Conservation (phyloP, 768 basidiomycete genomes). For the Pseudohyphozyma bogoriensis region DNA sequence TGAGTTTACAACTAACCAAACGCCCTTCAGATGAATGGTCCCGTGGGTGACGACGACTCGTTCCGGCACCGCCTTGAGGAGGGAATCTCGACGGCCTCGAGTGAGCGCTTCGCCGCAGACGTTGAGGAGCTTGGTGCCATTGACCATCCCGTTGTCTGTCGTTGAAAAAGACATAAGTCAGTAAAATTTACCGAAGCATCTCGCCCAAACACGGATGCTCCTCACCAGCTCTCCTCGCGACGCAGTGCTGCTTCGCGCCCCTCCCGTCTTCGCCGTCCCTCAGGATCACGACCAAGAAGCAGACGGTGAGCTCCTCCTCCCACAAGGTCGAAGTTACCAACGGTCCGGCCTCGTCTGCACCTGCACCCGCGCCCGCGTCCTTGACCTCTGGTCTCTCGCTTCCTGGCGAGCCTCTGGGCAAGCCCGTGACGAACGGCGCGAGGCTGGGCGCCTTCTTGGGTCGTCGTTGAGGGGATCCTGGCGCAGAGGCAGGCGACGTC, state of each 20-base stretch:
- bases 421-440: no score
- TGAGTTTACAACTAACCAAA: slow-evolving; percentile 6
- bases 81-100: slow-evolving; percentile 17
- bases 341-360: no score
- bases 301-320: slow-evolving; percentile 22
- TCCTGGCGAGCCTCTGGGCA: no score
- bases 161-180: not conserved
- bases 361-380: no score
- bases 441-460: no score
- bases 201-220: no score
- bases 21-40: slow-evolving; percentile 15
- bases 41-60: slow-evolving; percentile 9
- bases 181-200: not conserved
- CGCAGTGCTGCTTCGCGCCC: not conserved
- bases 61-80: slow-evolving; percentile 14
- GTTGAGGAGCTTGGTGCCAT: slow-evolving; percentile 26
- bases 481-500: no score
- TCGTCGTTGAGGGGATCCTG: no score
- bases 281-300: slow-evolving; percentile 11
- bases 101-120: slow-evolving; percentile 6
- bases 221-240: slow-evolving; percentile 11
- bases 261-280: not conserved
- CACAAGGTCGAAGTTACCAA: slow-evolving; percentile 1
- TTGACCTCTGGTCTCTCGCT: no score
- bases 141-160: slow-evolving; percentile 22